Evolutionary conservation across 192 early-diverging fungal genomes (phyloP), one percentile per base, ranked within the genome.

Genomic region (Coemansia sp.): DNA sequence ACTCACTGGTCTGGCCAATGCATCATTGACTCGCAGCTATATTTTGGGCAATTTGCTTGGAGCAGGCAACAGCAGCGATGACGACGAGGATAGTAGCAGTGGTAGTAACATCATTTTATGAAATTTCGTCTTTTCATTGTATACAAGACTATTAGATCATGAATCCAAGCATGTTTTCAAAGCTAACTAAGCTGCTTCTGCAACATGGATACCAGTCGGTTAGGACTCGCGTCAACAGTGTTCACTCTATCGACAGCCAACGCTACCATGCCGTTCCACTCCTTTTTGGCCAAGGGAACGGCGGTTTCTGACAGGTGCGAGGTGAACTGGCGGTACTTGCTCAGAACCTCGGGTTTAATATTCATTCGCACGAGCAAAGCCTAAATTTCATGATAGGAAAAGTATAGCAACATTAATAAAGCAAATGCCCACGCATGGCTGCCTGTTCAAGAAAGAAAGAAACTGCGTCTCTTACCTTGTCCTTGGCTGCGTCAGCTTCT

Each of bases 211-310:
- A 43, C 48, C 3, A 73, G 26, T 37, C 20, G 69, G 34, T 68
- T 69, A 10, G 73, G 14, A 23, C 62, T 62, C 18, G 74, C 24
- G 26, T 74, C 69, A 46, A 71, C 34, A 37, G 65, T 59, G 2
- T 62, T 20, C 40, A 66, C 51, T 35, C 60, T 26, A 23, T 24
- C 33, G 6, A 69, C 78, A 1, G 59, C 60, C 20, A 56, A 34
- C 16, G 53, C 37, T 10, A 80, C 24, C 2, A 66, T 57, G 14
- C 51, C 36, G 46, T 80, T 80, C 78, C 78, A 80, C 38, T 68
- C 66, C 9, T 73, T 60, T 38, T 80, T 80, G 38, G 78, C 78
- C 28, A 75, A 61, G 16, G 78, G 73, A 28, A 75, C 51, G 7
- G 78, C 69, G n/a, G 63, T 74, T 9, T 65, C 51, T 3, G 73